Percentiles rank a stretch among this genome's conserved stretches.
phyloP scores from a whole-genome alignment of 2,329 filamentous ascomycete genomes.

The Aspergillus flavus region DNA sequence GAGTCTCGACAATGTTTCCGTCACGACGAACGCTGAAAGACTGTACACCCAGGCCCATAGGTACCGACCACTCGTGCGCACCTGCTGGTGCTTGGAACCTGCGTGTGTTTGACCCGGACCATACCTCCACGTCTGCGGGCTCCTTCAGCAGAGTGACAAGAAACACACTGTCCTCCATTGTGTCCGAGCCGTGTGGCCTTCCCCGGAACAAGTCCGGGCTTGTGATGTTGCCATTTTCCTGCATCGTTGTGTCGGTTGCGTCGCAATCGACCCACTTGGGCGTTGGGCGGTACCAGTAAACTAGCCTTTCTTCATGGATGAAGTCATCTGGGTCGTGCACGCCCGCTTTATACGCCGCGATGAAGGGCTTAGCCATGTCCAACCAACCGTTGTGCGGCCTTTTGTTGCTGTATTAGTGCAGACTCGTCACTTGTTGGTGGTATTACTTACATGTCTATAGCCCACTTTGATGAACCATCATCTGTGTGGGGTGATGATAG shows the following conservation, averaged over 20 bases:
- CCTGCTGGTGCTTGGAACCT: constrained; percentile 52
- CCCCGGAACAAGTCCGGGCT: constrained; percentile 56
- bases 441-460: constrained; percentile 42
- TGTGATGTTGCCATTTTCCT: constrained; percentile 45
- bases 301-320: constrained; percentile 52
- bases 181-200: constrained; percentile 54
- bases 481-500: constrained; percentile 39
- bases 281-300: constrained; percentile 61
- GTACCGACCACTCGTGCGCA: constrained; percentile 47
- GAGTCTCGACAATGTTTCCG: constrained; percentile 36
- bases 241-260: constrained; percentile 52
- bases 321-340: constrained; percentile 34
- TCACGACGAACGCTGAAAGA: constrained; percentile 50
- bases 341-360: constrained; percentile 56
- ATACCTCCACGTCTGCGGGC: constrained; percentile 48
- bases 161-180: constrained; percentile 55
- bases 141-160: constrained; percentile 39
- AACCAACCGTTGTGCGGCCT: constrained; percentile 58
- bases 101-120: constrained; percentile 48
- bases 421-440: not conserved
- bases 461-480: constrained; percentile 51
- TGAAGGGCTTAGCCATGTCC: constrained; percentile 57
- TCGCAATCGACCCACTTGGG: constrained; percentile 52
- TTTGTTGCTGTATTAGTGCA: not conserved
- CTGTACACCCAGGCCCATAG: constrained; percentile 53